phyloP scores from a whole-genome alignment of 495 filamentous ascomycete species.

The Aspergillus panamensis region DNA sequence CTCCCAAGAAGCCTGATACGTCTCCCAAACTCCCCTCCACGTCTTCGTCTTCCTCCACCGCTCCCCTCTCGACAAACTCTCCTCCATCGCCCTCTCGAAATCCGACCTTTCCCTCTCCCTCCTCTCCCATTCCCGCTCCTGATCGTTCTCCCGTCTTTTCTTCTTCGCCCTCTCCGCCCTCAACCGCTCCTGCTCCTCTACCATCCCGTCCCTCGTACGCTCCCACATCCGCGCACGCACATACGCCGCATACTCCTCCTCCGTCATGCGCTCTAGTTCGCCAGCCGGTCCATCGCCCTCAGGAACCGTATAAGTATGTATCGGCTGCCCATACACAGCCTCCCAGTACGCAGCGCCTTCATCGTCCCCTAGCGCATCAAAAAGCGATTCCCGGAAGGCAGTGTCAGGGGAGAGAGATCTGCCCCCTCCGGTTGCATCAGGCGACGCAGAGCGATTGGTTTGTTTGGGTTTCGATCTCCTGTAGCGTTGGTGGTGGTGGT shows the following conservation, averaged over 20 bases:
- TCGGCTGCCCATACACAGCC: slow-evolving; percentile 88
- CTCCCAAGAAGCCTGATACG: slow-evolving; percentile 64
- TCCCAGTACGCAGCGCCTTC: slow-evolving; percentile 96
- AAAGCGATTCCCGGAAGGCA: slow-evolving; percentile 92
- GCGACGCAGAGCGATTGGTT: slow-evolving; percentile 11
- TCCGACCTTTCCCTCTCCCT: slow-evolving; percentile 29
- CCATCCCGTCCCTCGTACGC: slow-evolving; percentile 65
- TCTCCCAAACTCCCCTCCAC: slow-evolving; percentile 57
- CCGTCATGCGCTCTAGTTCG: slow-evolving; percentile 79
- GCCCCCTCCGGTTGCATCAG: slow-evolving; percentile 1
- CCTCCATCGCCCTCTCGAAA: slow-evolving; percentile 48
- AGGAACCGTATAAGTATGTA: slow-evolving; percentile 59
- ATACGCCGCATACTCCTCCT: slow-evolving; percentile 83
- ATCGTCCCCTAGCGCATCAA: slow-evolving; percentile 98
- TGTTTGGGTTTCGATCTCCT: slow-evolving; percentile 13
- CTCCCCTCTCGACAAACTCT: slow-evolving; percentile 49
- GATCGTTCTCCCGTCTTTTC: slow-evolving; percentile 37
- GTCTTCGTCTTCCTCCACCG: slow-evolving; percentile 47
- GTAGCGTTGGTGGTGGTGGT: slow-evolving; percentile 8
- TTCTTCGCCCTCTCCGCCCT: slow-evolving; percentile 53
- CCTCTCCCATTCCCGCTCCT: slow-evolving; percentile 38
- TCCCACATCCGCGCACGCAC: slow-evolving; percentile 93
- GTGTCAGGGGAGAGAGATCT: slow-evolving; percentile 50
- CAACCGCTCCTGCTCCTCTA: slow-evolving; percentile 61
- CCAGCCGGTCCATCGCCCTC: slow-evolving; percentile 42